phyloP scores from a whole-genome alignment of 2,329 filamentous ascomycete species.

The Chrysoporthe austroafricana region DNA sequence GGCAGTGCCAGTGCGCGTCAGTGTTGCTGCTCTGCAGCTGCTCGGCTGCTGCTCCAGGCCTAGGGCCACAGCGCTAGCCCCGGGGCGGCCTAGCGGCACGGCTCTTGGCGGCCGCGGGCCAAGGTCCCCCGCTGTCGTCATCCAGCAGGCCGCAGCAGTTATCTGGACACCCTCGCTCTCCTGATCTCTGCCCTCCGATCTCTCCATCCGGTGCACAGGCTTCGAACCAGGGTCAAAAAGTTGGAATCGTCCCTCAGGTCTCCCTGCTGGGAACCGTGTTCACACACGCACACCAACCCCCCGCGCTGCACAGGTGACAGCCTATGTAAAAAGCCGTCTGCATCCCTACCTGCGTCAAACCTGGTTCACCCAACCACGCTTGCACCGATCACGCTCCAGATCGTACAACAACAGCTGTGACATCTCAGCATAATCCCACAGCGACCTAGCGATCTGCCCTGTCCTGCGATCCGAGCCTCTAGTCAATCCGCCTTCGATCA shows the following conservation, averaged over 20 bases:
- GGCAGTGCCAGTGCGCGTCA: no score
- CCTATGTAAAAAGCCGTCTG: not conserved
- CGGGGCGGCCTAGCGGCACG: not conserved
- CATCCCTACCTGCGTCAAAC: not conserved
- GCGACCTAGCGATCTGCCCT: not conserved
- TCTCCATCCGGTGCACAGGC: not conserved
- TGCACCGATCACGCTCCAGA: no score
- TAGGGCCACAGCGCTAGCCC: slow-evolving; percentile 1
- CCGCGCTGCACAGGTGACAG: not conserved
- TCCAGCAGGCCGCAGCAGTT: not conserved
- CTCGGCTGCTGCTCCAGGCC: not conserved
- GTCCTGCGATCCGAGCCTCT: not conserved
- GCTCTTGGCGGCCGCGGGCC: not conserved
- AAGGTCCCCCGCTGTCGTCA: slow-evolving; percentile 7
- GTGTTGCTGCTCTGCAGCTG: not conserved
- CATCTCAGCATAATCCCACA: not conserved
- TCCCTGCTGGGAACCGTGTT: not conserved
- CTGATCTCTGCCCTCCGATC: not conserved
- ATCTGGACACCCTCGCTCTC: not conserved
- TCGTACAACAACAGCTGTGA: not conserved
- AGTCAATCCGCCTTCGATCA: not conserved
- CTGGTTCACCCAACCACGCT: no score
- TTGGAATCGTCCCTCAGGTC: not conserved
- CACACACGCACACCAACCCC: not conserved
- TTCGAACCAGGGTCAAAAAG: not conserved